These are phyloP conservation scores for Ambrosia hybrid DNA, from an alignment of 140 eudicot genomes.

Conservation along the genomic window DNA sequence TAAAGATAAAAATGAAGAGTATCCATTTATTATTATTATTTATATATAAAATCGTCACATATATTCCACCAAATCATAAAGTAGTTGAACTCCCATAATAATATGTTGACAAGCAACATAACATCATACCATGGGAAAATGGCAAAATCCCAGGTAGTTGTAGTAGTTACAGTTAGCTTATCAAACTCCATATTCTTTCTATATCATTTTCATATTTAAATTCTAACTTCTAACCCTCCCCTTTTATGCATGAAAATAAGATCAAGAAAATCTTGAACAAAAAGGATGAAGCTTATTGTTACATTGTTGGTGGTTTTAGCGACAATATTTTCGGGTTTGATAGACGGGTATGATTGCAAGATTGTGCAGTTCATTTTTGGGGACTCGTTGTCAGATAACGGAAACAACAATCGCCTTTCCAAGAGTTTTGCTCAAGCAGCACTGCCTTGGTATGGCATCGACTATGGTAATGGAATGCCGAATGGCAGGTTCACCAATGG, in stretches of 20 bases:
- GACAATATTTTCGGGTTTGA: constrained; percentile 28
- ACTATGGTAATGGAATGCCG: constrained; percentile 80
- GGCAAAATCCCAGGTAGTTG: constrained; percentile 32
- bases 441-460: constrained; percentile 96
- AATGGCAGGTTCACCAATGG: constrained; percentile 96
- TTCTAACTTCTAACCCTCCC: constrained; percentile 24
- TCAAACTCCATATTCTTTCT: constrained; percentile 44
- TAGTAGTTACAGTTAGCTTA: constrained; percentile 55
- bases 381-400: constrained; percentile 90
- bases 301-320: constrained; percentile 27
- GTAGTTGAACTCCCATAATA: constrained; percentile 37
- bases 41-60: no score
- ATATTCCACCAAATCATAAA: constrained; percentile 22
- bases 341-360: constrained; percentile 57
- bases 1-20: no score
- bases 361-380: constrained; percentile 93
- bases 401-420: constrained; percentile 70
- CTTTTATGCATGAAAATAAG: constrained; percentile 17
- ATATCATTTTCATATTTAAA: constrained; percentile 31
- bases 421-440: constrained; percentile 83
- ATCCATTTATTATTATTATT: no score
- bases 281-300: constrained; percentile 39
- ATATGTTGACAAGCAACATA: constrained; percentile 20
- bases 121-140: no score
- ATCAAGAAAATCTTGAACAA: constrained; percentile 11